Evolutionary conservation across 805 yeast genomes (phyloP).

Genomic region (Zygosaccharomyces bailii): DNA sequence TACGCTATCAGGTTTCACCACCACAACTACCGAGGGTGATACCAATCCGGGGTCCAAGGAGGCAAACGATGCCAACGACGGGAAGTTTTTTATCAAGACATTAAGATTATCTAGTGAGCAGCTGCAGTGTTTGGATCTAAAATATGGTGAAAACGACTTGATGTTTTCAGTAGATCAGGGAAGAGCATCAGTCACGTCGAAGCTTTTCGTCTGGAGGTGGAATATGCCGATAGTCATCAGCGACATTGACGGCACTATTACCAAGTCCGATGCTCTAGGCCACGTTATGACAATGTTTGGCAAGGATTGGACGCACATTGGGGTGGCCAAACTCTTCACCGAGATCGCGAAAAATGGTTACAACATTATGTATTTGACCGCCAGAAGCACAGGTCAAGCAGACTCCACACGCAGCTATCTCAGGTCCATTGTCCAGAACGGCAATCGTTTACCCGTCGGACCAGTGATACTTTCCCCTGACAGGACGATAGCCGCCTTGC

Average conservation of each 20-base stretch:
- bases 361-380: constrained; percentile 88
- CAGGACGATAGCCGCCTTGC: constrained; percentile 90
- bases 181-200: constrained; percentile 68
- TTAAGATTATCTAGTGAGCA: constrained; percentile 89
- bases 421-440: constrained; percentile 72
- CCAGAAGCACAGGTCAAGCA: constrained; percentile 93
- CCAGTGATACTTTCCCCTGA: constrained; percentile 96
- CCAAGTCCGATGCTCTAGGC: constrained; percentile 96
- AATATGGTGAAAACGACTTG: constrained; percentile 74
- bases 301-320: constrained; percentile 96
- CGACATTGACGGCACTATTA: constrained; percentile 97
- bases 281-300: constrained; percentile 93
- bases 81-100: constrained; percentile 69
- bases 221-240: constrained; percentile 89
- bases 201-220: constrained; percentile 78
- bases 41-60: constrained; percentile 18
- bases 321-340: constrained; percentile 87
- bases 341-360: constrained; percentile 87
- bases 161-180: constrained; percentile 81
- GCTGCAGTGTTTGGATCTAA: constrained; percentile 65
- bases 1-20: constrained; percentile 11
- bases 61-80: constrained; percentile 10
- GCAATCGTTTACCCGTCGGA: constrained; percentile 71
- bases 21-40: constrained; percentile 14
- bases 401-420: constrained; percentile 86